Evolutionary conservation across 2,329 filamentous ascomycete species (phyloP).

Genomic region (Aspergillaceae sp.): DNA sequence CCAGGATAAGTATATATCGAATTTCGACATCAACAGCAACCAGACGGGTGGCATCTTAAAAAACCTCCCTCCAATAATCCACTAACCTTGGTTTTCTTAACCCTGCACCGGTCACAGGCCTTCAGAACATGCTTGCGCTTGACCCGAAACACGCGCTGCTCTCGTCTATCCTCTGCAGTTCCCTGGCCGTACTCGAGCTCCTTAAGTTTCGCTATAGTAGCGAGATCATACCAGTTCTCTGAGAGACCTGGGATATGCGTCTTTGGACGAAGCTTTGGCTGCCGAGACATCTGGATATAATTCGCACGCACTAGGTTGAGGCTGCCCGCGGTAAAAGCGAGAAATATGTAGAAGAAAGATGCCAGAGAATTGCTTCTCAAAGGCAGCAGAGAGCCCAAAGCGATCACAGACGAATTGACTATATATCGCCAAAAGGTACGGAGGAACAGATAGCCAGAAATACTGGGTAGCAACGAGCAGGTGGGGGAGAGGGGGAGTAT

Average conservation of each 20-base stretch:
- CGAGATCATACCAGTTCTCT: conserved; percentile 27
- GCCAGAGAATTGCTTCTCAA: too few species aligned
- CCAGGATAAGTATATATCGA: background rate
- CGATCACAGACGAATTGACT: conserved; percentile 1
- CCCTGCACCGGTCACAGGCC: conserved; percentile 38
- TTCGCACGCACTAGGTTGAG: too few species aligned
- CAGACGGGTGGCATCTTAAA: background rate
- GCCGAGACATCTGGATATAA: conserved; percentile 30
- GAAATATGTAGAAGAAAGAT: too few species aligned
- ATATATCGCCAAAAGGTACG: conserved; percentile 4
- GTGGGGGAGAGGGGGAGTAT: conserved; percentile 4
- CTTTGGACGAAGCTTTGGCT: conserved; percentile 33
- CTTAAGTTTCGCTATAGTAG: conserved; percentile 22
- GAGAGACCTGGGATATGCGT: conserved; percentile 26
- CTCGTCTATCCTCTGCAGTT: conserved; percentile 25
- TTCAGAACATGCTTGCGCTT: conserved; percentile 39
- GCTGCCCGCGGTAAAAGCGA: too few species aligned
- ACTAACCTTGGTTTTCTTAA: conserved; percentile 39
- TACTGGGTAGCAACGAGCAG: conserved; percentile 8
- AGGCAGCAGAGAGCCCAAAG: background rate
- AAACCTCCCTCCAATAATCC: background rate
- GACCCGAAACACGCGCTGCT: conserved; percentile 34
- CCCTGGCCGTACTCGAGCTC: conserved; percentile 21
- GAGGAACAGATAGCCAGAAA: conserved; percentile 8
- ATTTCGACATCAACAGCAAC: conserved; percentile 2